A percentile compares a stretch with the other conserved stretches of the same genome.
These are phyloP conservation scores for Barnettozyma salicaria DNA, from an alignment of 805 yeast species.

Conservation along the genomic window DNA sequence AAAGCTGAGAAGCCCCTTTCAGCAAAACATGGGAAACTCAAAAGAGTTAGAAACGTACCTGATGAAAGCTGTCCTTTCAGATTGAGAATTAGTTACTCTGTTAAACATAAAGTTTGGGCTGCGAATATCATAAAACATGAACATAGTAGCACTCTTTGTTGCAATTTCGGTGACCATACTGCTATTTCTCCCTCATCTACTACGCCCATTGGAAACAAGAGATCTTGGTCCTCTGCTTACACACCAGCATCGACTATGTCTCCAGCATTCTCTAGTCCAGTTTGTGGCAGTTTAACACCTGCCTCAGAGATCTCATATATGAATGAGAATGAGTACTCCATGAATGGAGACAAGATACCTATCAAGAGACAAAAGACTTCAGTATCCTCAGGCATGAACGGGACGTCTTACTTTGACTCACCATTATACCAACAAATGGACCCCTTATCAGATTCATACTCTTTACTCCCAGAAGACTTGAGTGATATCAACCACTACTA, in stretches of 20 bases:
- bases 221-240: slow-evolving; percentile 19
- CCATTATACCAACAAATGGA: slow-evolving; percentile 19
- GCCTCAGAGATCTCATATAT: slow-evolving; percentile 7
- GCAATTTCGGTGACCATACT: slow-evolving; percentile 21
- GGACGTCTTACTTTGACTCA: slow-evolving; percentile 15
- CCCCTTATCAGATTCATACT: slow-evolving; percentile 11
- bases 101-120: slow-evolving; percentile 23
- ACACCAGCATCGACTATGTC: slow-evolving; percentile 22
- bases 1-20: no score
- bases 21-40: slow-evolving; percentile 8
- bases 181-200: slow-evolving; percentile 12
- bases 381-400: slow-evolving; percentile 2
- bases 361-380: slow-evolving; percentile 12
- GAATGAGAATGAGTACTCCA: slow-evolving; percentile 6
- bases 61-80: slow-evolving; percentile 27
- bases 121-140: slow-evolving; percentile 23
- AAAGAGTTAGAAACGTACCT: slow-evolving; percentile 20
- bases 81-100: slow-evolving; percentile 26
- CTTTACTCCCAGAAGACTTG: slow-evolving; percentile 17
- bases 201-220: slow-evolving; percentile 16
- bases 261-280: slow-evolving; percentile 19
- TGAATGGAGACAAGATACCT: slow-evolving; percentile 1
- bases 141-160: slow-evolving; percentile 21
- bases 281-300: slow-evolving; percentile 9
- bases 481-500: slow-evolving; percentile 17